Conservation (phyloP, 2,329 filamentous ascomycete genomes). For the Fusarium anguioides region DNA sequence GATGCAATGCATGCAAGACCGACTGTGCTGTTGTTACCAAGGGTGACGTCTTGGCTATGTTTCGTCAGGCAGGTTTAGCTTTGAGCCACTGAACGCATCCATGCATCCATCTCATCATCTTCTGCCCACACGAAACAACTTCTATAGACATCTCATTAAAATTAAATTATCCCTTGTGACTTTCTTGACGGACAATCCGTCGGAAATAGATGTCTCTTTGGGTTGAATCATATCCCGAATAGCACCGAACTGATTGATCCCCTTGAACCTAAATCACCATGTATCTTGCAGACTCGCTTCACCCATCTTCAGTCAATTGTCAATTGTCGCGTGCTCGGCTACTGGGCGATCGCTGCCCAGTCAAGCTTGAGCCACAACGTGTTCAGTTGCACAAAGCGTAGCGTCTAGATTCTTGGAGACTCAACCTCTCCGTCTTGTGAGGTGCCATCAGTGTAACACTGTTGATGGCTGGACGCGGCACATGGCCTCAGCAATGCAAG, state of each 20-base stretch:
- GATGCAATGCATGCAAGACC: too few species aligned
- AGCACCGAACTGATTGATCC: slow-evolving; percentile 6
- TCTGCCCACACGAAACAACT: background rate
- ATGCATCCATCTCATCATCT: slow-evolving; percentile 11
- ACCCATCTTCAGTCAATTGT: too few species aligned
- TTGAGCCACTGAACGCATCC: slow-evolving; percentile 43
- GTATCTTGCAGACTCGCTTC: slow-evolving; percentile 18
- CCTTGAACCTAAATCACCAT: slow-evolving; percentile 1
- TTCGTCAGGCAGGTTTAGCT: slow-evolving; percentile 33
- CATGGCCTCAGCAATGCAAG: slow-evolving; percentile 30
- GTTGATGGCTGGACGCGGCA: slow-evolving; percentile 22
- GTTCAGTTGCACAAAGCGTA: slow-evolving; percentile 35
- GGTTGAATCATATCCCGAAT: background rate
- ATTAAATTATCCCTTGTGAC: background rate
- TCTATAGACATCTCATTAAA: background rate
- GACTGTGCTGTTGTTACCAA: background rate
- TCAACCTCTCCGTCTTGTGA: slow-evolving; percentile 26
- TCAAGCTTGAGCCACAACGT: slow-evolving; percentile 27
- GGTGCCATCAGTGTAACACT: slow-evolving; percentile 24
- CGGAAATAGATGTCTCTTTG: background rate
- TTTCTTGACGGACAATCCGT: background rate
- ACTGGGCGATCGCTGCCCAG: slow-evolving; percentile 30
- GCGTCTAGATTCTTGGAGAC: slow-evolving; percentile 31
- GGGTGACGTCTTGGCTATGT: slow-evolving; percentile 38
- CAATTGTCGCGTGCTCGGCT: slow-evolving; percentile 12